Evolutionary conservation across 495 filamentous ascomycete species (phyloP), one percentile per base, ranked within the genome.

Genomic region (Penicillium argentinense): DNA sequence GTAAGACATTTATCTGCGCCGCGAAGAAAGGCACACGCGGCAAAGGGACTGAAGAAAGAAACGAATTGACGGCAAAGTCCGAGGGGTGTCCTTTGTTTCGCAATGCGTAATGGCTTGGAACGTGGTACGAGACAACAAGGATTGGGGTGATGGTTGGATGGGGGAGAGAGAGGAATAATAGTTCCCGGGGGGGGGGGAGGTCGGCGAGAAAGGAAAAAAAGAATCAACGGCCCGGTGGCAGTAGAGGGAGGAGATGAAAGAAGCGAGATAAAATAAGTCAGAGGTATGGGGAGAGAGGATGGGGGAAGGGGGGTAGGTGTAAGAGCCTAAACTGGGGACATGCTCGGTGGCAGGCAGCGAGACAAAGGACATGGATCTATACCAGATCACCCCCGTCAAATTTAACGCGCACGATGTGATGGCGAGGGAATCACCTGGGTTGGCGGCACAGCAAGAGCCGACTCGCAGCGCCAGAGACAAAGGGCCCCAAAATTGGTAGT

Each of bases 1-100:
- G 64, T 68, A 80, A 70, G 75, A 78, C 75, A 79, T 78, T 68
- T 67, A 59, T 59, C 38, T 58, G 60, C 47, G 16, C 18, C 19
- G 32, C 38, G 25, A 24, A 29, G 11, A 25, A 45, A 32, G 11
- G 36, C 9, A 37, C 33, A 29, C 21, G 45, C 22, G 25, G 23
- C 25, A 39, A 39, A 26, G 21, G 13, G 21, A 39, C 21, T 36
- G 7, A 18, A 16, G 17, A 36, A 36, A 21, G 17, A 36, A 36
- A 18, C 33, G 17, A 12, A 21, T 19, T 36, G 33, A 36, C 33
- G 33, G 33, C 17, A 18, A 36, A 11, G 5, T 22, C 17, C 33
- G 33, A 18, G 16, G 8, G 33, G 1, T n/a, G n/a, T 8, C 21
- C 33, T 36, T 36, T 36, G 33, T 36, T 18, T 36, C 33, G 33